Evolutionary conservation across 768 basidiomycete species (phyloP).

Genomic region (Galerina sulciceps): DNA sequence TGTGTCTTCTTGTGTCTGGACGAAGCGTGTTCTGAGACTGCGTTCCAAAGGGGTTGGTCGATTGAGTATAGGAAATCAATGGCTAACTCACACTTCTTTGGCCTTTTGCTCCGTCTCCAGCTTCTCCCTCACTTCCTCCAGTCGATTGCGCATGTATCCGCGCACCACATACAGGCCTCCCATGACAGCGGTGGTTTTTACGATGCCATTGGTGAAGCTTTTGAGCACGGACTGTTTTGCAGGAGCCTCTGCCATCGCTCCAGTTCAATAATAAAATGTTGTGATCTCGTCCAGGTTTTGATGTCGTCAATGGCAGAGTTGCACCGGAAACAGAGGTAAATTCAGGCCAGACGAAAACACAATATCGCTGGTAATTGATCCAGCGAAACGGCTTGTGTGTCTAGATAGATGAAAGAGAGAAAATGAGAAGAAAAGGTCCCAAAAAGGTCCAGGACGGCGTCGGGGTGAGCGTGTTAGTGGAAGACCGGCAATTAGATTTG

Average conservation of each 20-base stretch:
- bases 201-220: conserved; percentile 30
- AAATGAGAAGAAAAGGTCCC: too few relatives aligned
- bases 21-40: conserved; percentile 75
- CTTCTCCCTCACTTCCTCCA: conserved; percentile 69
- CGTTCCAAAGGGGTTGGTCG: not conserved
- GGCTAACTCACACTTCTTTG: conserved; percentile 63
- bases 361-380: too few relatives aligned
- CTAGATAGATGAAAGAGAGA: too few relatives aligned
- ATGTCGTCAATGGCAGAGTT: too few relatives aligned
- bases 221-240: not conserved
- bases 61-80: not conserved
- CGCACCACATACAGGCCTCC: conserved; percentile 69
- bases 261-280: too few relatives aligned
- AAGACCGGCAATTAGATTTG: too few relatives aligned
- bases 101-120: conserved; percentile 65
- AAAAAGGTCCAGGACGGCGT: too few relatives aligned
- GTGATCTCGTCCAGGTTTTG: too few relatives aligned
- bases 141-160: conserved; percentile 59
- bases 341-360: too few relatives aligned
- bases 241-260: not conserved
- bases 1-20: conserved; percentile 76
- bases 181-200: conserved; percentile 52
- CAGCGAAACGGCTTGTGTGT: too few relatives aligned
- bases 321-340: too few relatives aligned
- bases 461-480: too few relatives aligned